Evolutionary conservation across 441 rosid genomes (phyloP), one percentile per base, ranked within the genome.

Genomic region (Populus hybrid): DNA sequence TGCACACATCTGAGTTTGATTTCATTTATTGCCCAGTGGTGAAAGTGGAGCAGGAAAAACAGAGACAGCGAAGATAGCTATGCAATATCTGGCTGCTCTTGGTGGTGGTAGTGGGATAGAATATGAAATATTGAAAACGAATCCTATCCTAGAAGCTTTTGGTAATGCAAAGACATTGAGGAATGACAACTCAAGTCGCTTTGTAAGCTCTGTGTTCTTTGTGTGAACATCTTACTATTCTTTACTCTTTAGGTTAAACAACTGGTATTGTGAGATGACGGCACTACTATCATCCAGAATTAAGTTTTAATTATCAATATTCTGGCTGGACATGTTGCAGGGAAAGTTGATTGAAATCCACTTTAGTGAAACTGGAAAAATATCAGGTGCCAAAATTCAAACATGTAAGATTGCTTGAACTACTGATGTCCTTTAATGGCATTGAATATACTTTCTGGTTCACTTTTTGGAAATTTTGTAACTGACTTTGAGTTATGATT

Each of bases 1-100:
- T 20, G 45, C 11, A 20, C 5, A 7, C 23, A 68, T 76, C 67
- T 69, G 67, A n/a, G 64, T 75, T 50, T 72, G 76, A 38, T 81
- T 26, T 81, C 78, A 71, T 71, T 73, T 78, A 87, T 67, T 80
- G 84, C 81, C 75, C 89, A 96, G 99, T 40, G 99, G 99, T 73
- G 99, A 96, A 88, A 96, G 99, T 89, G 99, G 98, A 82, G 99
- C 99, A 33, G 99, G 99, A 75, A 97, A 97, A 87, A 97, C 99
- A 29, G 98, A 97, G 89, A 94, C 99, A 23, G 98, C 99, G 65
- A 97, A 97, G 91, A 94, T 94, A 87, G 98, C 98, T 72, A 97
- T 97, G 99, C 99, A 97, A 75, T 97, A 93, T 86, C 86, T 97
- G 86, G 99, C 99, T 82, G n/a, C n/a, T n/a, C n/a, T n/a, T n/a